phyloP scores from a whole-genome alignment of 192 early-diverging fungal genomes.

The Allomyces arbusculus region DNA sequence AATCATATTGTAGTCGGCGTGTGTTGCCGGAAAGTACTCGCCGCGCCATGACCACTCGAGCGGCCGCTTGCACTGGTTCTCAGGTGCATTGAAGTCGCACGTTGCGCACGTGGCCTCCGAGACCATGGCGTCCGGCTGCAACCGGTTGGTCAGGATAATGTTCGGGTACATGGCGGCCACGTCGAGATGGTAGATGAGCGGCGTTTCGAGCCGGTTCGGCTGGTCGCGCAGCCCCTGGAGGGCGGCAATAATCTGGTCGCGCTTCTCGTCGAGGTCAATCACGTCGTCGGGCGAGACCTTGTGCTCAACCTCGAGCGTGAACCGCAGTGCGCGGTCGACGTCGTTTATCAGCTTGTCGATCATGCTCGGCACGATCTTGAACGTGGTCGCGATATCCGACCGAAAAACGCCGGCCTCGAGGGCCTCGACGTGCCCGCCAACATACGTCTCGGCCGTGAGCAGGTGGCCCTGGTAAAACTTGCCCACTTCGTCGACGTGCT shows the following conservation, averaged over 20 bases:
- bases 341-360: slow-evolving; percentile 73
- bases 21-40: slow-evolving; percentile 80
- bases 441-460: slow-evolving; percentile 86
- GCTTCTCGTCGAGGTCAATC: slow-evolving; percentile 74
- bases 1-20: slow-evolving; percentile 81
- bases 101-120: slow-evolving; percentile 66
- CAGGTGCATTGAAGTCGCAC: slow-evolving; percentile 81
- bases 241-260: slow-evolving; percentile 33
- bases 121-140: slow-evolving; percentile 93
- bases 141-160: slow-evolving; percentile 92
- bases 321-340: slow-evolving; percentile 70
- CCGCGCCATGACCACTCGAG: slow-evolving; percentile 98
- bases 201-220: slow-evolving; percentile 55
- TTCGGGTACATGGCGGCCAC: slow-evolving; percentile 99
- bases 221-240: slow-evolving; percentile 57
- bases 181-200: slow-evolving; percentile 93
- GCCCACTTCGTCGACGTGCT: slow-evolving; percentile 59
- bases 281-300: slow-evolving; percentile 55
- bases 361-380: slow-evolving; percentile 51
- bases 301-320: slow-evolving; percentile 72
- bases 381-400: slow-evolving; percentile 73
- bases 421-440: slow-evolving; percentile 97
- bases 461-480: slow-evolving; percentile 75
- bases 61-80: slow-evolving; percentile 68
- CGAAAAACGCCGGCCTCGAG: slow-evolving; percentile 96